Evolutionary conservation across 331 rosid genomes (phyloP), one percentile per base, ranked within the genome.

Genomic region (Malus hybrid): DNA sequence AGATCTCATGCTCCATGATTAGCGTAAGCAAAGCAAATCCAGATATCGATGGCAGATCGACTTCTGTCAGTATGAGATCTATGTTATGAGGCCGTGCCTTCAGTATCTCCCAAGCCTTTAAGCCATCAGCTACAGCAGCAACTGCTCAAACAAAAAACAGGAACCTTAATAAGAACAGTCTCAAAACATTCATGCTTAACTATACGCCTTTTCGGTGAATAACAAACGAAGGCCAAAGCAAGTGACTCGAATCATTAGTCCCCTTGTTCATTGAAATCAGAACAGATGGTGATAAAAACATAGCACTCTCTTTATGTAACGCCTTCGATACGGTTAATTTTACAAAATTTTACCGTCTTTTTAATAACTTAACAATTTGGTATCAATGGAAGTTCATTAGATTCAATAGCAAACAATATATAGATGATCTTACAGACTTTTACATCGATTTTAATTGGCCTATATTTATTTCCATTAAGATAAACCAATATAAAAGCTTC

Each of bases 101-200:
- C 70, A 95, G 89, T 76, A 95, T 69, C 72, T 95, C 98, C 99
- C 99, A 95, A 3, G 99, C 99, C 82, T 85, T 92, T 82, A 95
- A 70, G 76, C 99, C 99, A 80, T 95, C 99, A 74, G 93, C 28
- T 74, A 92, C 99, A 55, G 96, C 93, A 81, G 88, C 92, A 87
- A 95, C 99, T 95, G 93, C 84, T 70, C 85, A 78, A 80, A 85
- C 54, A 65, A 73, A 39, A 81, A 70, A 65, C 55, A 63, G 70
- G 28, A 39, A 48, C 59, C 76, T 81, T 33, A 57, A 57, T 77
- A 9, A 82, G 75, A 64, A 64, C n/a, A 28, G 34, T 1, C 66
- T 64, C 68, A 29, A 31, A 64, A 64, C 57, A 15, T 64, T 64
- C 20, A 29, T 29, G 20, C 42, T 31, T 64, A 52, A 52, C 2